phyloP scores from a whole-genome alignment of 176 grass and related monocot species.

The Carex scoparia region DNA sequence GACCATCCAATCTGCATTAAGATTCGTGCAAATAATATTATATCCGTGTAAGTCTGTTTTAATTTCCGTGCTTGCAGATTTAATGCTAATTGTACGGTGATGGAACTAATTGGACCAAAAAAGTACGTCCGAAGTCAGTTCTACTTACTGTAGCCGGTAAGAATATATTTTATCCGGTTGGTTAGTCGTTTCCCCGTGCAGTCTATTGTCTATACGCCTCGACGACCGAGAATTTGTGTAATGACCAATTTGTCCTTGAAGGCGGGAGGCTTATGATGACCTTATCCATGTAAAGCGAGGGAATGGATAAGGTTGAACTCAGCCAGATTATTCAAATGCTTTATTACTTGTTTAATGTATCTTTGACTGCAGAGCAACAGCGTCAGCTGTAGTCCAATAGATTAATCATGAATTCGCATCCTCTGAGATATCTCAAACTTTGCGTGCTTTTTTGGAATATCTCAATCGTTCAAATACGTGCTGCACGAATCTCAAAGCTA shows the following conservation, averaged over 20 bases:
- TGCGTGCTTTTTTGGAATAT: too few relatives aligned
- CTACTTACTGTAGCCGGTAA: background rate
- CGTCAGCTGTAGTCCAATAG: background rate
- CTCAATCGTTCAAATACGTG: too few relatives aligned
- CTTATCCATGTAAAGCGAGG: background rate
- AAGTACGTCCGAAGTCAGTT: too few relatives aligned
- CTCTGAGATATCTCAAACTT: too few relatives aligned
- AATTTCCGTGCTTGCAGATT: too few relatives aligned
- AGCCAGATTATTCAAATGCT: background rate
- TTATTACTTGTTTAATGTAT: background rate
- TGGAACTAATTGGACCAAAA: too few relatives aligned
- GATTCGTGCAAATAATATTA: too few relatives aligned
- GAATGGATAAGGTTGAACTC: background rate
- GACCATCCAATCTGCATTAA: too few relatives aligned
- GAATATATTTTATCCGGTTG: background rate
- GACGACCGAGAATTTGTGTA: background rate
- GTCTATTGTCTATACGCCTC: background rate
- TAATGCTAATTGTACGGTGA: too few relatives aligned
- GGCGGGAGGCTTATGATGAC: background rate
- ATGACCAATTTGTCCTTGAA: background rate
- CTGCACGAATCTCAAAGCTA: too few relatives aligned
- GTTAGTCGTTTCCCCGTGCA: background rate
- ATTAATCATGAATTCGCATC: background rate
- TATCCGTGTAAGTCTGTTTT: too few relatives aligned
- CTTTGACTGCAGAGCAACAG: background rate